phyloP scores from a whole-genome alignment of 495 filamentous ascomycete species.

The Tuber microsphaerosporum region DNA sequence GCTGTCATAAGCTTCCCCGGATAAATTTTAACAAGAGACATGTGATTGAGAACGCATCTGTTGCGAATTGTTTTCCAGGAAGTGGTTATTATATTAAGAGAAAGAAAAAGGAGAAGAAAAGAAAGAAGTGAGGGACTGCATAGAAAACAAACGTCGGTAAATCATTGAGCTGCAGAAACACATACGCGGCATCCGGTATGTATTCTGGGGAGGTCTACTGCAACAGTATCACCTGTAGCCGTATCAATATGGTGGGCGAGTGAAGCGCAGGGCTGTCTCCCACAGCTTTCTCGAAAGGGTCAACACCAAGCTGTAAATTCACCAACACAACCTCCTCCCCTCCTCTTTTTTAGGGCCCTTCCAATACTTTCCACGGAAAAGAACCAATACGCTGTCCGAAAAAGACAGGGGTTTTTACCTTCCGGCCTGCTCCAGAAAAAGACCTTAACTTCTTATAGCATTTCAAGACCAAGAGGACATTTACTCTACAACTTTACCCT shows the following conservation, averaged over 20 bases:
- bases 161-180: too few species aligned
- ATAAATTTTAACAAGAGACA: not conserved
- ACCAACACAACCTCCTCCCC: not conserved
- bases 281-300: not conserved
- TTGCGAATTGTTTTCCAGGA: too few species aligned
- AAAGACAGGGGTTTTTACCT: not conserved
- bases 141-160: too few species aligned
- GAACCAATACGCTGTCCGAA: too few species aligned
- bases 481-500: not conserved
- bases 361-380: not conserved
- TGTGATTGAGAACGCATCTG: not conserved
- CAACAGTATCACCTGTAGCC: not conserved
- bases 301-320: not conserved
- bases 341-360: not conserved
- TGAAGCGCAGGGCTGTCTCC: not conserved
- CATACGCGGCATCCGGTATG: too few species aligned
- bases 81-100: too few species aligned
- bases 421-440: not conserved
- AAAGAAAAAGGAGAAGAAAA: too few species aligned
- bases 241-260: not conserved
- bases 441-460: not conserved
- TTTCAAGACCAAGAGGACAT: not conserved
- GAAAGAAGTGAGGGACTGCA: too few species aligned
- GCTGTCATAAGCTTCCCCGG: not conserved
- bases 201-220: too few species aligned